These are phyloP conservation scores for Nicotiana benthamiana DNA, from an alignment of 257 asterid species.

Conservation along the genomic window DNA sequence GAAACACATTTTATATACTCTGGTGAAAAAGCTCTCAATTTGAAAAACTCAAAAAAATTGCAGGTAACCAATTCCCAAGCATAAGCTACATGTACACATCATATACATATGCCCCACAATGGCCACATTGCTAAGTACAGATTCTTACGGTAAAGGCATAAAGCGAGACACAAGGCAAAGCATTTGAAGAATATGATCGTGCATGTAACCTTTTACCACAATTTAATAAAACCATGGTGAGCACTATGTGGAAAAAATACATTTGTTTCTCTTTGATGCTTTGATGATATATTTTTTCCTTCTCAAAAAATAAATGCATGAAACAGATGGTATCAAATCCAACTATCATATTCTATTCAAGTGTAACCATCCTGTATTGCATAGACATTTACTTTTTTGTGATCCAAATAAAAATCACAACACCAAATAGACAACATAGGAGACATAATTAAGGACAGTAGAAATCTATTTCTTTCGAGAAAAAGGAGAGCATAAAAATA, in stretches of 20 bases:
- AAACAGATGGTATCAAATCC: background rate
- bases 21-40: background rate
- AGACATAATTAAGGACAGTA: background rate
- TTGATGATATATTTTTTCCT: background rate
- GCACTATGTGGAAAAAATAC: background rate
- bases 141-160: background rate
- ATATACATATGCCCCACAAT: background rate
- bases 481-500: background rate
- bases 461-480: background rate
- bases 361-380: too few species aligned
- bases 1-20: background rate
- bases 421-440: background rate
- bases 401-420: background rate
- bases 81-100: background rate
- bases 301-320: background rate
- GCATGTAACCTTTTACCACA: background rate
- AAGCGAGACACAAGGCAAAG: background rate
- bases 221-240: background rate
- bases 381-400: background rate
- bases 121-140: background rate
- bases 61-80: background rate
- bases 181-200: background rate
- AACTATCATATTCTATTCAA: background rate
- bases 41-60: background rate
- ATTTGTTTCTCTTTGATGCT: background rate